A percentile compares a stretch with the other conserved stretches of the same genome.
phyloP scores from a whole-genome alignment of 306 rosid genomes.

The Mimosa pudica region DNA sequence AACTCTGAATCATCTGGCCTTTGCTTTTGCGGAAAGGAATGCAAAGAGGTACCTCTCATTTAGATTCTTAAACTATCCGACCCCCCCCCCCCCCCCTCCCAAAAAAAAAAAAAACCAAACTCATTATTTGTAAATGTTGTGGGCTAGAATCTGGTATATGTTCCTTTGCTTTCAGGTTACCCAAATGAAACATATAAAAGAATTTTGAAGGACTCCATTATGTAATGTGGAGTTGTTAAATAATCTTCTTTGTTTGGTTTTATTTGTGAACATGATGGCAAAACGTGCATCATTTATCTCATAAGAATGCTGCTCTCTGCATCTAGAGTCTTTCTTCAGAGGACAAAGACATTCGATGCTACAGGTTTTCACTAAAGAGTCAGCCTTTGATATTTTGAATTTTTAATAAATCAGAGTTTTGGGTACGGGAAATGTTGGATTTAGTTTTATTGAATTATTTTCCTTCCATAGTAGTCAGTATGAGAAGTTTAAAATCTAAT shows the following conservation, averaged over 20 bases:
- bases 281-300: not conserved
- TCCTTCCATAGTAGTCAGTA: not conserved
- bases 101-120: too few relatives aligned
- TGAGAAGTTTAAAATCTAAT: not conserved
- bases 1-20: slow-evolving; percentile 37
- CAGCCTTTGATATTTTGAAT: not conserved
- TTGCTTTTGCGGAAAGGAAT: slow-evolving; percentile 75
- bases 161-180: not conserved
- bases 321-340: not conserved
- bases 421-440: not conserved
- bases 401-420: not conserved
- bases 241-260: too few relatives aligned
- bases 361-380: not conserved
- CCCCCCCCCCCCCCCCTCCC: too few relatives aligned
- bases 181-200: not conserved
- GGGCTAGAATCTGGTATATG: not conserved
- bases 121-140: not conserved
- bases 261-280: too few relatives aligned
- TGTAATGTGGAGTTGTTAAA: not conserved
- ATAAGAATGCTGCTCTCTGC: not conserved
- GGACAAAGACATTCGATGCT: not conserved
- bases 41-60: slow-evolving; percentile 75
- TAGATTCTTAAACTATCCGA: not conserved
- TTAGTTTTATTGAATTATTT: not conserved
- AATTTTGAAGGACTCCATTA: not conserved